Evolutionary conservation across 768 basidiomycete genomes (phyloP).

Genomic region (Scleroderma citrinum): DNA sequence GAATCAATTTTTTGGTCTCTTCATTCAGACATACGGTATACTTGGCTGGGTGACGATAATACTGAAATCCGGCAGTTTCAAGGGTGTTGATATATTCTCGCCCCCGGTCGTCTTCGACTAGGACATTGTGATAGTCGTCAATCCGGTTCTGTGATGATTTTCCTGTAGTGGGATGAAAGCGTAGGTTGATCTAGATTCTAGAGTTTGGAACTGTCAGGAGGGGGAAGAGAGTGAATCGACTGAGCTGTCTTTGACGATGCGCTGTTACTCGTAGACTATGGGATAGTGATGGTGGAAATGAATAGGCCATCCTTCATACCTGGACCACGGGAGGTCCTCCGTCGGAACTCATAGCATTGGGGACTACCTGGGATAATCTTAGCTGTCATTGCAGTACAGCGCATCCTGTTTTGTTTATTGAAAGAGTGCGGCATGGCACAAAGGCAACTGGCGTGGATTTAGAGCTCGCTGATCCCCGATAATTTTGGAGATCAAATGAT

Average conservation of each 20-base stretch:
- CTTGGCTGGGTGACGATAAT: conserved; percentile 32
- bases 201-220: conserved; percentile 36
- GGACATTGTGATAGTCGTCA: conserved; percentile 22
- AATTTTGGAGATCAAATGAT: too few relatives aligned
- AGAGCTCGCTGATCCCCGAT: too few relatives aligned
- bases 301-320: too few relatives aligned
- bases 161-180: conserved; percentile 15
- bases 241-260: conserved; percentile 16
- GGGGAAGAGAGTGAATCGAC: conserved; percentile 34
- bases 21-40: conserved; percentile 44
- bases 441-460: too few relatives aligned
- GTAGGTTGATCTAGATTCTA: conserved; percentile 32
- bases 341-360: too few relatives aligned
- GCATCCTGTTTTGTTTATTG: too few relatives aligned
- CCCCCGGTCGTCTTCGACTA: conserved; percentile 51
- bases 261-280: too few relatives aligned
- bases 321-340: too few relatives aligned
- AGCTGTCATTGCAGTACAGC: too few relatives aligned
- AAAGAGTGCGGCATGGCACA: too few relatives aligned
- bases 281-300: too few relatives aligned
- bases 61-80: conserved; percentile 51
- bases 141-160: conserved; percentile 30
- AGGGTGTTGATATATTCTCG: conserved; percentile 40
- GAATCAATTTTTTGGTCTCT: conserved; percentile 40
- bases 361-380: too few relatives aligned